Conservation (phyloP, 1,284 basidiomycete species). For the Irpex sp. region DNA sequence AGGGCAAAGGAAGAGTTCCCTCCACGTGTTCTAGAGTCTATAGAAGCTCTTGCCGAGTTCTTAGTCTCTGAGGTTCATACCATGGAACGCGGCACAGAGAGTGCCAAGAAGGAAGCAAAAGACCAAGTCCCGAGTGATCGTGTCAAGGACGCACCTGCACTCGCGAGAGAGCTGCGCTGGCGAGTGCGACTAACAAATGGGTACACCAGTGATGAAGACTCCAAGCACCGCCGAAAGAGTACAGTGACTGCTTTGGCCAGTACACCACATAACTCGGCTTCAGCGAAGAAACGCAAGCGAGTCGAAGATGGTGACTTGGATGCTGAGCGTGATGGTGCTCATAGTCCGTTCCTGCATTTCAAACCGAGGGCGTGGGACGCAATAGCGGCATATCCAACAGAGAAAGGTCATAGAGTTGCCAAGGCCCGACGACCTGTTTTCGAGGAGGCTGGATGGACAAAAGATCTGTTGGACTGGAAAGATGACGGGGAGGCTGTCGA, state of each 20-base stretch:
- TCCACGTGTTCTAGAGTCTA: slow-evolving; percentile 66
- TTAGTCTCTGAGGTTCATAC: slow-evolving; percentile 73
- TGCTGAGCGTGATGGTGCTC: slow-evolving; percentile 21
- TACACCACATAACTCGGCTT: slow-evolving; percentile 22
- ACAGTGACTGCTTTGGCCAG: slow-evolving; percentile 7
- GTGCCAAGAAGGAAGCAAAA: slow-evolving; percentile 66
- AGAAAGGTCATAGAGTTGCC: slow-evolving; percentile 29
- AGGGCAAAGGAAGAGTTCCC: slow-evolving; percentile 61
- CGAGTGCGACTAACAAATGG: slow-evolving; percentile 65
- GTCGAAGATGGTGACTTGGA: slow-evolving; percentile 22
- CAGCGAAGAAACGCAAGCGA: slow-evolving; percentile 53
- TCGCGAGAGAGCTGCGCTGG: slow-evolving; percentile 84
- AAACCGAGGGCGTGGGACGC: slow-evolving; percentile 63
- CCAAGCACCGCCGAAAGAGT: slow-evolving; percentile 29
- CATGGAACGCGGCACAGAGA: slow-evolving; percentile 63
- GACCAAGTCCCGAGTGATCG: slow-evolving; percentile 81
- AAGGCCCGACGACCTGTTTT: slow-evolving; percentile 24
- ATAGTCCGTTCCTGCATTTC: slow-evolving; percentile 56
- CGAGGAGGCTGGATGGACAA: slow-evolving; percentile 31
- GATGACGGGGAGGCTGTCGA: slow-evolving; percentile 18
- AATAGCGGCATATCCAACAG: slow-evolving; percentile 38
- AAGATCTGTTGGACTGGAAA: slow-evolving; percentile 12
- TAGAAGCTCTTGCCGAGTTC: slow-evolving; percentile 71
- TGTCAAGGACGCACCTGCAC: slow-evolving; percentile 71
- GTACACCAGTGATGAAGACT: slow-evolving; percentile 68